Base-by-base conservation (phyloP, 768 basidiomycete genomes). In the Leucocoprinus birnbaumii region DNA sequence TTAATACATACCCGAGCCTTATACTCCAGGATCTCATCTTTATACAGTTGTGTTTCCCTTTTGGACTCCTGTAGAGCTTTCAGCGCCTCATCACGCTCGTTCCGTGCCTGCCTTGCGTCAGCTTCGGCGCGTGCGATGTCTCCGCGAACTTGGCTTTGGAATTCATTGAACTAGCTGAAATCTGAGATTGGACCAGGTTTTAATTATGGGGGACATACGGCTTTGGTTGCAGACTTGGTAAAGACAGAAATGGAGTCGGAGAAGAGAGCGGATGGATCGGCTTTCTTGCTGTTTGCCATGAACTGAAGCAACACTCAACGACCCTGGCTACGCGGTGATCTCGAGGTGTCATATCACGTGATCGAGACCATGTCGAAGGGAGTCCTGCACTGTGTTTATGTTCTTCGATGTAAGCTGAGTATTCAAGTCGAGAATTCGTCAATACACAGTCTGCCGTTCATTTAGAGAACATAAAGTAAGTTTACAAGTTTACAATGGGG, bases 121-220 rank as follows among this genome's bases (percentile, higher is more conserved):
- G 72, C 60, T 37, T 68, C 59, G 10, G 79, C 75, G 44, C 76
- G 77, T 48, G 78, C 71, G 58, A 85, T 73, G 59, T 86, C 81
- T 38, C 70, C 66, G 58, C 78, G 78, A 41, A 49, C 41, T 41
- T 49, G 47, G 22, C 26, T 24, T n/a, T 48, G 54, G 40, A 48
- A 34, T 18, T 48, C 54, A 48, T 49, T 24, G 21, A 49, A 55
- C 54, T 55, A n/a, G 31, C n/a, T 6, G 22, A 22, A 22, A 21
- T 24, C 25, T 18, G 26, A 6, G 14, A 11, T 3, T 38, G 11
- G 22, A 6, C 5, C 7, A 31, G 14, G 14, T 8, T 14, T 22
- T 4, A 2, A 1, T 18, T 3, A 26, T 14, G 26, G 48, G 47
- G 48, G 31, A 55, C 54, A 43, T 55, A 55, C 54, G 14, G 54